Conservation (phyloP, 306 rosid species). For the Vigna mungo region DNA sequence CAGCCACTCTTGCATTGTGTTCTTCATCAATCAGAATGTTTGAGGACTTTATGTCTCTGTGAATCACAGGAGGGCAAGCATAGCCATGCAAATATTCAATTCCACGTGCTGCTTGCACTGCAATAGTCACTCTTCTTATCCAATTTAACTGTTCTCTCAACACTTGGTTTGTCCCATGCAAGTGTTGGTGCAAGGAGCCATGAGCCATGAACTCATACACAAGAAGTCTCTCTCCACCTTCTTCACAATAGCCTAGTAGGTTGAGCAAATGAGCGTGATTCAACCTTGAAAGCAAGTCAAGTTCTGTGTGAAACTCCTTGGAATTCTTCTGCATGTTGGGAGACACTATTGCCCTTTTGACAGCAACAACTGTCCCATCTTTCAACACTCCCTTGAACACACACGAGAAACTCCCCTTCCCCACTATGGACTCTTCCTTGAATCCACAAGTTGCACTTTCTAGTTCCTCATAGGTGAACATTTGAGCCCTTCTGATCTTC, state of each 20-base stretch:
- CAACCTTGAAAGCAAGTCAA: slow-evolving; percentile 80
- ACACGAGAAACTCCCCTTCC: slow-evolving; percentile 92
- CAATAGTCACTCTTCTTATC: slow-evolving; percentile 89
- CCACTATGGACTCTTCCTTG: slow-evolving; percentile 79
- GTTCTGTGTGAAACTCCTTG: slow-evolving; percentile 88
- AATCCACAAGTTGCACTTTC: slow-evolving; percentile 78
- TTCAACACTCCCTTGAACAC: slow-evolving; percentile 82
- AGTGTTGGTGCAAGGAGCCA: slow-evolving; percentile 86
- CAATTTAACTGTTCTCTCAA: slow-evolving; percentile 84
- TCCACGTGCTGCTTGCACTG: slow-evolving; percentile 96
- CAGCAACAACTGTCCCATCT: slow-evolving; percentile 88
- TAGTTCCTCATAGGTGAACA: slow-evolving; percentile 83
- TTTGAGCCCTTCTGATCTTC: slow-evolving; percentile 77
- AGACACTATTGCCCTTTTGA: slow-evolving; percentile 81
- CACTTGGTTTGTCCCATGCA: slow-evolving; percentile 72
- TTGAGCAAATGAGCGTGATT: slow-evolving; percentile 93
- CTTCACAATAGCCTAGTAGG: slow-evolving; percentile 88
- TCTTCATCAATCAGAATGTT: slow-evolving; percentile 97
- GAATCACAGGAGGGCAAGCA: slow-evolving; percentile 91
- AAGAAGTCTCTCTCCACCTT: slow-evolving; percentile 86
- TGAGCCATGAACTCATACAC: slow-evolving; percentile 97
- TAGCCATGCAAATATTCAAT: slow-evolving; percentile 88
- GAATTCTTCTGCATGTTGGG: slow-evolving; percentile 82
- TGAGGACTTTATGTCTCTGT: slow-evolving; percentile 91
- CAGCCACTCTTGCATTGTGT: slow-evolving; percentile 94